Conservation (phyloP, 306 rosid species). For the Crotalaria pallida region DNA sequence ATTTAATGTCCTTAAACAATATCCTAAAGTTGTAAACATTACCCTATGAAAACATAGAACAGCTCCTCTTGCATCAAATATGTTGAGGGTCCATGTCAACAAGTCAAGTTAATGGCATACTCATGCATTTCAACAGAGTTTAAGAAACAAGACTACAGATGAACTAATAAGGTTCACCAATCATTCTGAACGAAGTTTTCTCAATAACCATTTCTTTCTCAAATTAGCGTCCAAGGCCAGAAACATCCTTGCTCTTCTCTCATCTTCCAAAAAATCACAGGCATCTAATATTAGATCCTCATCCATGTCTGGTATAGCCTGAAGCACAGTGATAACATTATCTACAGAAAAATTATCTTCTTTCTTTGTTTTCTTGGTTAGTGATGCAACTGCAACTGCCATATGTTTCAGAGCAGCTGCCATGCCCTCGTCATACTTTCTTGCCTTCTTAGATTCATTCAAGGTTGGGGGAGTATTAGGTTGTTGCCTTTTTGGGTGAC, state of each 20-base stretch:
- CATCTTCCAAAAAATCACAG: constrained; percentile 45
- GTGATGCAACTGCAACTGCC: constrained; percentile 36
- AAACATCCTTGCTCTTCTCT: constrained; percentile 45
- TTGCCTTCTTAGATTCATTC: constrained; percentile 29
- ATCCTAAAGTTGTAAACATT: too few species aligned
- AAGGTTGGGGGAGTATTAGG: constrained; percentile 11
- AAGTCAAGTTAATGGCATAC: not conserved
- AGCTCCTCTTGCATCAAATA: not conserved
- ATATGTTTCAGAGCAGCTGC: constrained; percentile 24
- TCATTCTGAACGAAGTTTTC: constrained; percentile 37
- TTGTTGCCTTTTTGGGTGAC: constrained; percentile 23
- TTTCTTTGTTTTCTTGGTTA: constrained; percentile 39
- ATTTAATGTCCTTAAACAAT: too few species aligned
- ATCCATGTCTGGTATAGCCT: constrained; percentile 48
- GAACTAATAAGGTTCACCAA: not conserved
- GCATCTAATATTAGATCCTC: constrained; percentile 48
- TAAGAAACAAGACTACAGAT: not conserved
- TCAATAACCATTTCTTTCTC: constrained; percentile 44
- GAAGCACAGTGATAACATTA: constrained; percentile 31
- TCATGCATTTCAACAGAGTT: not conserved
- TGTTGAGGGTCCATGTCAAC: not conserved
- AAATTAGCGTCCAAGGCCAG: constrained; percentile 36
- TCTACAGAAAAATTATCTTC: constrained; percentile 37
- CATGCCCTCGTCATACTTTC: constrained; percentile 15
- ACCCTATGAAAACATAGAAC: not conserved